Base-by-base conservation (phyloP, 2,329 filamentous ascomycete species). In the Davidsoniella eucalypti region DNA sequence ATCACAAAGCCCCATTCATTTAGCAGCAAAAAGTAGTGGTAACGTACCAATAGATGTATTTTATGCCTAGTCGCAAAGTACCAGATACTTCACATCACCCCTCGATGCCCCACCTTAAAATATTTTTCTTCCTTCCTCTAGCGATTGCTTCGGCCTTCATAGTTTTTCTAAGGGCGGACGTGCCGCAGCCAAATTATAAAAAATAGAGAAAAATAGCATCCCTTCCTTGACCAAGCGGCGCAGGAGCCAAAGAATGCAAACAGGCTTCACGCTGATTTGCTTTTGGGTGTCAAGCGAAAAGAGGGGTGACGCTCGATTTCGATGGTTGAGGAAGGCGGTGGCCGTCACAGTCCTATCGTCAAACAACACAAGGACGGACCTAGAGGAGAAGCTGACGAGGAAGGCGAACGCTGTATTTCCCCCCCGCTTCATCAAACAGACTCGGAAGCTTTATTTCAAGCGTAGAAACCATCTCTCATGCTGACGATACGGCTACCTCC, bases 271-370 rank as follows among this genome's bases (percentile, higher is more conserved):
- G 10, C 18, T 44, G 40, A n/a, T 49, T 49, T 40, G 23, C 33
- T 36, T 47, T 43, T 44, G 21, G 51, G 41, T 44, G 44, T 45
- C 42, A 50, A 49, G 43, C 51, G 43, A 53, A 47, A 47, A 42
- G 47, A 50, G 43, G 47, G 48, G 39, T 38, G 43, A 43, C 36
- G 50, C 37, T 16, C 42, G 2, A 41, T 26, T 44, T 16, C 12
- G 33, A 41, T 50, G 9, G 29, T 43, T 43, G 14, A 9, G 44
- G 51, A 47, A 53, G 47, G 51, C 51, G 51, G 51, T 53, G 26
- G 40, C 37, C 4, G 23, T 49, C 16, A 33, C 38, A 49, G 16
- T 23, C 21, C 21, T 23, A 23, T 23, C 4, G 21, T 23, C 21
- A 23, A 12, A 33, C 29, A 12, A 33, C 29, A 9, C 4, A 9